Evolutionary conservation across 164 flowering plant genomes (phyloP), one percentile per base, ranked within the genome.

Genomic region (Kalanchoe fedtschenkoi): DNA sequence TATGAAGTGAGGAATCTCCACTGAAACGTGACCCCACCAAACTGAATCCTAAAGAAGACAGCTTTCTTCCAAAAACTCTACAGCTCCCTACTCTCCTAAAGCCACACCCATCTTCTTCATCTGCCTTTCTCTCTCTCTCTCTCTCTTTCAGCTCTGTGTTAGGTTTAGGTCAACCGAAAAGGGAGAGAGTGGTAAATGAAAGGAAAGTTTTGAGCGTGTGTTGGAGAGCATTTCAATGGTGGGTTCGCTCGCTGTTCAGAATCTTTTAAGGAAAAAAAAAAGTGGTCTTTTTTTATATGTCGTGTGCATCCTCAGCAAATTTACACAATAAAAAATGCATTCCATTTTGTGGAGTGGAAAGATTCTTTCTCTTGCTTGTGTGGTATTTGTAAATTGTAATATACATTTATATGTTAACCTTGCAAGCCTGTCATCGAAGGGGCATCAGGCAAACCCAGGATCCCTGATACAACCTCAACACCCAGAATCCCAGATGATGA

Each of bases 1-100:
- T 47, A 47, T 47, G 5, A 47, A 47, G 55, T 51, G 56, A 51
- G 56, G 32, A 51, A 51, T 51, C 56, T 51, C 32, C 56, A 24
- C 30, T 51, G 26, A 51, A 17, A 3, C 56, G 15, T 24, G 51
- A 44, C 51, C 51, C 30, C 32, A 37, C 39, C 15, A 51, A 51
- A 51, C 32, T 51, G 56, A 24, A 51, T 51, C 56, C 56, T 26
- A 26, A 26, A 26, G 17, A 51, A 26, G 16, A 51, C 56, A 51
- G 26, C 32, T 43, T n/a, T 43, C 51, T 43, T n/a, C 19, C 51
- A 21, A 26, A 51, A 26, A 17, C 32, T 51, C 17, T 10, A 51
- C 21, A 51, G 16, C 32, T 51, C 54, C 24, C 29, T 19, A 44
- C 22, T 21, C 22, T 44, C 51, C 10, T 11, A 16, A 15, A 26